Conservation (phyloP, 148 eudicot species). For the Persicaria maculosa region DNA sequence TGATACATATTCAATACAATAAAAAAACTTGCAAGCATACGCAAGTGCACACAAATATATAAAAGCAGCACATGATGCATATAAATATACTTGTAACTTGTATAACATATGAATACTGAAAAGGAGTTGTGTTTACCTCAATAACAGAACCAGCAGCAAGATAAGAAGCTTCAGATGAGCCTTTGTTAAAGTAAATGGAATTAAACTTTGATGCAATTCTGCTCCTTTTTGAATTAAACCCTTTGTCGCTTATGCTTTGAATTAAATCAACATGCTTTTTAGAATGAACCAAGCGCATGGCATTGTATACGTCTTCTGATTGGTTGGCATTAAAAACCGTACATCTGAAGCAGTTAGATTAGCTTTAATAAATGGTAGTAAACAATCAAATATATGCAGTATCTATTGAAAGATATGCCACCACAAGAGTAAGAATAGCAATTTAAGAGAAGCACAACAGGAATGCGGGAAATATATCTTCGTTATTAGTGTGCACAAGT, state of each 20-base stretch:
- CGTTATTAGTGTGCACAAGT: background rate
- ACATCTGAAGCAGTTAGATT: constrained; percentile 48
- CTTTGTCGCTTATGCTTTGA: constrained; percentile 61
- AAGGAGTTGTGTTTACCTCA: constrained; percentile 38
- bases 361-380: background rate
- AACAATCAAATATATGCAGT: background rate
- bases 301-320: constrained; percentile 56
- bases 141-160: constrained; percentile 94
- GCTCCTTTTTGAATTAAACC: constrained; percentile 34
- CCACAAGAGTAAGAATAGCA: background rate
- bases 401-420: background rate
- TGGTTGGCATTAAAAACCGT: constrained; percentile 55
- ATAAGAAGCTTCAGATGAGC: constrained; percentile 87
- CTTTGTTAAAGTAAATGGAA: constrained; percentile 80
- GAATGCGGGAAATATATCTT: background rate
- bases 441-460: background rate
- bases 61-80: background rate
- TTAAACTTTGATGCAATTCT: constrained; percentile 50
- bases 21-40: too few species aligned
- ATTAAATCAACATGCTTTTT: constrained; percentile 59
- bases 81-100: background rate
- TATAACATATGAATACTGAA: background rate
- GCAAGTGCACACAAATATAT: background rate
- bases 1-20: background rate
- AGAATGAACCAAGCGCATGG: constrained; percentile 67